These are phyloP conservation scores for Suhomyces bolitotheri DNA, from an alignment of 1,139 yeast genomes.

Conservation along the genomic window DNA sequence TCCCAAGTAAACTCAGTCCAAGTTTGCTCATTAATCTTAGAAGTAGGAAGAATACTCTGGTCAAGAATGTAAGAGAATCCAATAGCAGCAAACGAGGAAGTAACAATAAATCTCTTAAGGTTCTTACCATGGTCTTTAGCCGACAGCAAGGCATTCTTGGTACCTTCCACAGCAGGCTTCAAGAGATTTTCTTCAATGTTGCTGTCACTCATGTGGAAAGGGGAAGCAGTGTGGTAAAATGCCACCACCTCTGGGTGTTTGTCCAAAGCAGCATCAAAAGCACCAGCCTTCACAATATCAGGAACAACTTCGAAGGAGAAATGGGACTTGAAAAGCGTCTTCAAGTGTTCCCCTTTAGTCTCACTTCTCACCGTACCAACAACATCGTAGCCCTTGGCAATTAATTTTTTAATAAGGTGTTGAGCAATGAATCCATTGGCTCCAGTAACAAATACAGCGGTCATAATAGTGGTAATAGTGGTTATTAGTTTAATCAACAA, in stretches of 20 bases:
- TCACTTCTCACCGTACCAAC: conserved; percentile 39
- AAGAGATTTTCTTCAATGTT: conserved; percentile 1
- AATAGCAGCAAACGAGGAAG: conserved; percentile 1
- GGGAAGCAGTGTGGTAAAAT: conserved; percentile 1
- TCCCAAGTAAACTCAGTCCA: conserved; percentile 1
- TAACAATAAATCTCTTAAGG: conserved; percentile 1
- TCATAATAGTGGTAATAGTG: too few relatives aligned
- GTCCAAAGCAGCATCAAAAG: background rate
- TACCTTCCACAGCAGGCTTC: conserved; percentile 1
- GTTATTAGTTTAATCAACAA: too few relatives aligned
- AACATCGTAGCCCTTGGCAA: conserved; percentile 41
- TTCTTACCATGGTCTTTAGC: conserved; percentile 2
- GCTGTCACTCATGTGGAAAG: background rate
- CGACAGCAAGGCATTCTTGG: conserved; percentile 1
- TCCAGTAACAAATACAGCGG: conserved; percentile 36
- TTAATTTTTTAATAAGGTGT: conserved; percentile 30
- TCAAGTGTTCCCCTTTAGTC: conserved; percentile 33
- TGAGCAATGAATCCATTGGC: conserved; percentile 43
- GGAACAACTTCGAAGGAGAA: conserved; percentile 2
- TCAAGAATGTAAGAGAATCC: background rate
- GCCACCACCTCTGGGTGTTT: background rate
- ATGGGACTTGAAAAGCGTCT: conserved; percentile 17
- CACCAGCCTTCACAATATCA: conserved; percentile 10
- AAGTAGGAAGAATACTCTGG: background rate
- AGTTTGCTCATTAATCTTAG: background rate